Evolutionary conservation across 1,284 basidiomycete species (phyloP).

Genomic region (Microbotryum lychnidis-dioicae): DNA sequence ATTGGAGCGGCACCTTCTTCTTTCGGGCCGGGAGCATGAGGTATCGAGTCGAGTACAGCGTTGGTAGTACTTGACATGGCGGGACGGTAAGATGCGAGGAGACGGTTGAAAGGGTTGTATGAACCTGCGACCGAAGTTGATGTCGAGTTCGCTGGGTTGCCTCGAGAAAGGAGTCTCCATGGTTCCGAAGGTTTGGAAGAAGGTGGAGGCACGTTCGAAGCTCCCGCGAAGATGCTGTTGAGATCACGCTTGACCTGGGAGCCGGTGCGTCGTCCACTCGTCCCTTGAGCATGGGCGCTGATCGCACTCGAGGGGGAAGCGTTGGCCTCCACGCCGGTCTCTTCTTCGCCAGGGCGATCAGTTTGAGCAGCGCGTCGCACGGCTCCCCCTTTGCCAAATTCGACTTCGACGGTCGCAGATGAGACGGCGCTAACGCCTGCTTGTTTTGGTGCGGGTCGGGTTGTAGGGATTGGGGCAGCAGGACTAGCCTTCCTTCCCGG

Average conservation of each 20-base stretch:
- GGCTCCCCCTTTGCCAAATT: constrained; percentile 67
- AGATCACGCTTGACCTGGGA: constrained; percentile 22
- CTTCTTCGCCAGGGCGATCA: constrained; percentile 34
- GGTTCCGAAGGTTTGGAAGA: constrained; percentile 5
- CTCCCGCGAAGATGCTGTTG: constrained; percentile 34
- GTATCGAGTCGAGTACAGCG: constrained; percentile 59
- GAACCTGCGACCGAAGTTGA: constrained; percentile 5
- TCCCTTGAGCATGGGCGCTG: too few relatives aligned
- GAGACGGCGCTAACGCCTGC: constrained; percentile 73
- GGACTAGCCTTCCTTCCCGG: neutral
- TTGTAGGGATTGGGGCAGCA: neutral
- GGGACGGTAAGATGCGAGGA: constrained; percentile 25
- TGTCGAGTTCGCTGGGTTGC: neutral
- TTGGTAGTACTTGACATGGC: constrained; percentile 59
- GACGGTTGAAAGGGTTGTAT: constrained; percentile 24
- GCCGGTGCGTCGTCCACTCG: neutral
- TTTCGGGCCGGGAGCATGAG: constrained; percentile 38
- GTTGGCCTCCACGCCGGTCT: too few relatives aligned
- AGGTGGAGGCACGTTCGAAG: neutral
- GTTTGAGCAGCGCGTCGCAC: constrained; percentile 62
- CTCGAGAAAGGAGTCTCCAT: constrained; percentile 5
- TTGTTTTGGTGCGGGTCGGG: constrained; percentile 58
- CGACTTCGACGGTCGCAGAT: constrained; percentile 82
- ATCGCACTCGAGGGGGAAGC: too few relatives aligned
- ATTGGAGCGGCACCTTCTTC: constrained; percentile 42